Percentiles rank a stretch among this genome's conserved stretches.
Conservation (phyloP, 2,329 filamentous ascomycete genomes). For the Pezizomycotina sp. region DNA sequence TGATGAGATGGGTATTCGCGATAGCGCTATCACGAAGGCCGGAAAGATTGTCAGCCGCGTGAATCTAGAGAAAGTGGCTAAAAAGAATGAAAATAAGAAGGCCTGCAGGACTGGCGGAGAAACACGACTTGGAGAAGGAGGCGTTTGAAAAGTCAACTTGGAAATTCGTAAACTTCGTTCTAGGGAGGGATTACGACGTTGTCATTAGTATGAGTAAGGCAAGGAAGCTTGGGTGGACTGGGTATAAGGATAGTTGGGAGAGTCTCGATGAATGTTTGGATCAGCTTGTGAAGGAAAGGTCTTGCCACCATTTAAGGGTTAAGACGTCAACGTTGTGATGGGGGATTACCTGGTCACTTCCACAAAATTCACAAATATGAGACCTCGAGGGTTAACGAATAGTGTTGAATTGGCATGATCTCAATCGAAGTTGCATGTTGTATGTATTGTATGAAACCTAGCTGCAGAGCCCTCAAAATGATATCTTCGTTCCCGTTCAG, state of each 20-base stretch:
- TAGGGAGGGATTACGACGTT: conserved; percentile 31
- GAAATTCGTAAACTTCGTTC: conserved; percentile 32
- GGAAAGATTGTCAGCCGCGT: no score
- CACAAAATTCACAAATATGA: no score
- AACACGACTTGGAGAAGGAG: conserved; percentile 29
- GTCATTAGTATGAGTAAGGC: conserved; percentile 34
- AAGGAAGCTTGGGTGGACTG: conserved; percentile 32
- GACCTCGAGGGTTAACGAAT: no score
- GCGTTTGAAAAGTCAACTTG: conserved; percentile 34
- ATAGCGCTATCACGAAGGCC: no score
- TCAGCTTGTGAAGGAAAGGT: conserved; percentile 24
- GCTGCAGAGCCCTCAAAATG: no score
- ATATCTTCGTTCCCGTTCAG: no score
- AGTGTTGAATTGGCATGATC: no score
- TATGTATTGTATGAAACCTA: no score
- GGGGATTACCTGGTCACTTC: no score
- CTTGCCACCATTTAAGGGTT: conserved; percentile 19
- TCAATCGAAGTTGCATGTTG: no score
- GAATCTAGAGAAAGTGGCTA: conserved; percentile 32
- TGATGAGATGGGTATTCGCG: no score
- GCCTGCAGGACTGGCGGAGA: conserved; percentile 30
- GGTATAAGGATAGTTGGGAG: conserved; percentile 31
- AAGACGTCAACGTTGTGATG: not conserved
- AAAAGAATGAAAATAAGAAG: conserved; percentile 29
- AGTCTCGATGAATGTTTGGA: conserved; percentile 29